Base-by-base conservation (phyloP, 2,329 filamentous ascomycete species). In the Apiospora saccharicola region DNA sequence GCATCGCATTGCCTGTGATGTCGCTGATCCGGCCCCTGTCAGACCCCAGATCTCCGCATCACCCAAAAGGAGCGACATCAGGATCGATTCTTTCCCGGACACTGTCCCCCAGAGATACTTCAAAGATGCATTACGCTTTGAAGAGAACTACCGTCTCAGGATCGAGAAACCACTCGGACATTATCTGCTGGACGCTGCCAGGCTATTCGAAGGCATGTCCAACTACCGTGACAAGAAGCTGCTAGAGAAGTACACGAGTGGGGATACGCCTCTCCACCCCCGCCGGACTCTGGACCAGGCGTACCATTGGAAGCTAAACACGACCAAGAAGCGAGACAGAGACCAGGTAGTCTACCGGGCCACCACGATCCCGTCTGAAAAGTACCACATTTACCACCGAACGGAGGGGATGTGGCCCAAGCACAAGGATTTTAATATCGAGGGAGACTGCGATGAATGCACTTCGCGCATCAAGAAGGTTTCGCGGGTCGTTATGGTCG, bases 251-350 rank as follows among this genome's bases (percentile, higher is more conserved):
- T 83, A 82, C 44, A 76, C 85, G 0, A 75, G 80, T 16, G n/a
- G 70, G 0, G 73, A 83, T 0, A 78, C 82, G 0, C 84, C 81
- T 7, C 75, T 83, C 0, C 85, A 87, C 72, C 81, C 84, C 0
- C 80, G 86, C 0, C 77, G 86, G 0, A 87, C 85, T 0, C 78
- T 87, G 0, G 85, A 87, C 57, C 85, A 87, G 72, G 82, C 82
- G 0, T 86, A 85, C 72, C 83, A 83, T 64, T 82, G 82, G 79
- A 83, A 80, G 1, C 76, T 85, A 3, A 77, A 80, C 0, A 81
- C 82, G 24, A 86, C 85, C 0, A 74, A 78, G 6, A 73, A 75
- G 1, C 76, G 85, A 4, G 85, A 87, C 67, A 74, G 77, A 4
- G 83, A 85, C 47, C 84, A 86, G 67, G 84, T 85, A 0, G 79